These are phyloP conservation scores for Dianthus caryophyllus DNA, from an alignment of 148 eudicot species.

Conservation along the genomic window DNA sequence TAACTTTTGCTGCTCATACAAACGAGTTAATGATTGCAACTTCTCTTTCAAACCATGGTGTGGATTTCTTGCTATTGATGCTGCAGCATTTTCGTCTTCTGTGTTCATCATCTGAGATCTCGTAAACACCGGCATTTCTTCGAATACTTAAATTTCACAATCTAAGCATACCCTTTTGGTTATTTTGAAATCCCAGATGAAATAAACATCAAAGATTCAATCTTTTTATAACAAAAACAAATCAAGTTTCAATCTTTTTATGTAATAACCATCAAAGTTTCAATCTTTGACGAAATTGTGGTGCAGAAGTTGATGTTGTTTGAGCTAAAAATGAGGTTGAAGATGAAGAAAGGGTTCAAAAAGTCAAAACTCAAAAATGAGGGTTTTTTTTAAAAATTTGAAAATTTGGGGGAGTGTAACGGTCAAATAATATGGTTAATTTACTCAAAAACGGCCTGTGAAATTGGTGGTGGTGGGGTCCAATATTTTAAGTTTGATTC, in stretches of 20 bases:
- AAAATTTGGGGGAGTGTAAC: constrained; percentile 7
- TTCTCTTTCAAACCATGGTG: constrained; percentile 86
- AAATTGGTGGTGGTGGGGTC: constrained; percentile 30
- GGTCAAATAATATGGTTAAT: constrained; percentile 5
- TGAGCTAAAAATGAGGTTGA: too few relatives aligned
- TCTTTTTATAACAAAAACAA: too few relatives aligned
- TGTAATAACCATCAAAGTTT: constrained; percentile 21
- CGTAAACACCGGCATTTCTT: constrained; percentile 77
- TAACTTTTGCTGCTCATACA: constrained; percentile 76
- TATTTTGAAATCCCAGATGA: constrained; percentile 31
- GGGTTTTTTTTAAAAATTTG: constrained; percentile 3
- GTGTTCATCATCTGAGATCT: constrained; percentile 50
- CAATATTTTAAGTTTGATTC: constrained; percentile 10
- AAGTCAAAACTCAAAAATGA: constrained; percentile 1
- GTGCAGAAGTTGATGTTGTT: too few relatives aligned
- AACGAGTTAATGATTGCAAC: constrained; percentile 59
- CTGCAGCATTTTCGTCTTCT: constrained; percentile 22
- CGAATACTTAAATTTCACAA: constrained; percentile 5
- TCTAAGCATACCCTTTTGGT: constrained; percentile 41
- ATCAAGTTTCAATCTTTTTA: constrained; percentile 9
- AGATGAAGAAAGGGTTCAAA: neutral
- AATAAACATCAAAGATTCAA: constrained; percentile 15
- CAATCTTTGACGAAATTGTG: neutral
- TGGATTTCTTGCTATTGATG: constrained; percentile 40
- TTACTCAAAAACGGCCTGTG: constrained; percentile 5